These are phyloP conservation scores for Alternaria sp. DNA, from an alignment of 2,329 filamentous ascomycete genomes.

Conservation along the genomic window DNA sequence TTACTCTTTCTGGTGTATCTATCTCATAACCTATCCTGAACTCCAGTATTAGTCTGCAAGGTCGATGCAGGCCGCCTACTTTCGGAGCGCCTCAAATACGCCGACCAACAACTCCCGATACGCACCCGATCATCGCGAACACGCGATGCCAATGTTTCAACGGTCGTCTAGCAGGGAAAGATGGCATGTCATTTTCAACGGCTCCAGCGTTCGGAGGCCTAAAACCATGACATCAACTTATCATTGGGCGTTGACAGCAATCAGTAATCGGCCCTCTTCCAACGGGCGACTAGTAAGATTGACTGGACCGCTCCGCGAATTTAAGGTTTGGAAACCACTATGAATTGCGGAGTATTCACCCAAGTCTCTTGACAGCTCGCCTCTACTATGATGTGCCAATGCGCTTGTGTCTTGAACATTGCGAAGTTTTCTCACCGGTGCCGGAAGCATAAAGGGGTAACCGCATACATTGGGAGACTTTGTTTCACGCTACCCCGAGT, in stretches of 20 bases:
- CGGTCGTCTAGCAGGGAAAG: background rate
- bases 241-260: background rate
- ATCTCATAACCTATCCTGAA: background rate
- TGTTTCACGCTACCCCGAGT: slow-evolving; percentile 14
- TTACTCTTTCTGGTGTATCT: background rate
- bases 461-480: background rate
- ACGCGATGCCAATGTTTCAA: slow-evolving; percentile 1
- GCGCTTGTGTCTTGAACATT: background rate
- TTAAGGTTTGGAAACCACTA: background rate
- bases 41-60: background rate
- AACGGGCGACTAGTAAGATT: slow-evolving; percentile 1
- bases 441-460: background rate
- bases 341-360: background rate
- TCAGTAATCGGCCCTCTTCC: slow-evolving; percentile 5
- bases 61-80: slow-evolving; percentile 1
- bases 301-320: background rate
- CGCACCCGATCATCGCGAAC: background rate
- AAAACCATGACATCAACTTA: background rate
- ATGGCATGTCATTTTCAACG: background rate
- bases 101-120: background rate
- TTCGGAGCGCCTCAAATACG: background rate
- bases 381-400: background rate
- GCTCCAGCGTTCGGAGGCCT: background rate
- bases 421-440: background rate
- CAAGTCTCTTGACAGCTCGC: background rate